Conservation (phyloP, 139 green algal genomes). For the Chlamydomonas incerta region DNA sequence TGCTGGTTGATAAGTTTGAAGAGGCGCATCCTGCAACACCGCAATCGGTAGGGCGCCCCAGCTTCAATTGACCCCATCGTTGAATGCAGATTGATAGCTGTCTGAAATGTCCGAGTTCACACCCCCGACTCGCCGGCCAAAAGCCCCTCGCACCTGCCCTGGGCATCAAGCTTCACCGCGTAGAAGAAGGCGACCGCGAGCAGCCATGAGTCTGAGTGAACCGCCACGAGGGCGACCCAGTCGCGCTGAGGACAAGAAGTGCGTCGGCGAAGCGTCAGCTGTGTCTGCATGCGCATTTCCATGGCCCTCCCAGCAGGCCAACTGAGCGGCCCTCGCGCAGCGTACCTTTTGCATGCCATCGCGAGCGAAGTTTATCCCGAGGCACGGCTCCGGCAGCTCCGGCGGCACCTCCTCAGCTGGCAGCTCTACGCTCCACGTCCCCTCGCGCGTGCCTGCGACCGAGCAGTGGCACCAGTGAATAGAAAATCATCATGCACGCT, state of each 20-base stretch:
- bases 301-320: background rate
- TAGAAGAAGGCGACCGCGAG: constrained; percentile 97
- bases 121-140: no score
- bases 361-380: constrained; percentile 98
- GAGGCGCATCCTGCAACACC: constrained; percentile 58
- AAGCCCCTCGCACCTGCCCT: constrained; percentile 71
- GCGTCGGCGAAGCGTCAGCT: background rate
- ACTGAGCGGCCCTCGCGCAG: no score
- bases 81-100: no score
- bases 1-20: constrained; percentile 72
- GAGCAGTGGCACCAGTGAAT: background rate
- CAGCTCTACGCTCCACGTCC: constrained; percentile 90
- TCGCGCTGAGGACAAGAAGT: constrained; percentile 74
- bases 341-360: constrained; percentile 86
- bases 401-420: constrained; percentile 97
- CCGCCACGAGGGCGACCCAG: constrained; percentile 96
- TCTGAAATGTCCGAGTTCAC: no score
- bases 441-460: constrained; percentile 78
- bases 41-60: background rate
- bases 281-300: background rate
- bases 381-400: constrained; percentile 96
- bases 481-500: no score
- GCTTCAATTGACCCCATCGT: background rate
- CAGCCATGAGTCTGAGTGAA: constrained; percentile 98
- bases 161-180: constrained; percentile 88